Conservation (phyloP, 208 protist species). For the Trypanosomatidae sp. region DNA sequence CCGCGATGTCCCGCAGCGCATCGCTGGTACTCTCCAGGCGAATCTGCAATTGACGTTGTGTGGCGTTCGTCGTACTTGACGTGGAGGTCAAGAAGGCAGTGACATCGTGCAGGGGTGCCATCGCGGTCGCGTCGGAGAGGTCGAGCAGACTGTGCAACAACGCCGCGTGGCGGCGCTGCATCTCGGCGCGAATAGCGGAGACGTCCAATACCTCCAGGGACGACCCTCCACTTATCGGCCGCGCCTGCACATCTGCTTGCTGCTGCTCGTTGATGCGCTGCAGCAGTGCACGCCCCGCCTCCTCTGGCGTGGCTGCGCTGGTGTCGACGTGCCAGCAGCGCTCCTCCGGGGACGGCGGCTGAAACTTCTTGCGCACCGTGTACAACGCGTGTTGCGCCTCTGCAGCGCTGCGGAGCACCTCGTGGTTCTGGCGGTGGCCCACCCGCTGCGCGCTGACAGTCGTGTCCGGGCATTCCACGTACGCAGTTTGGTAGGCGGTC, state of each 20-base stretch:
- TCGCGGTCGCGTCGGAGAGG: not conserved
- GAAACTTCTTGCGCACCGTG: conserved; percentile 54
- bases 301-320: not conserved
- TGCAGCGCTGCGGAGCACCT: conserved; percentile 34
- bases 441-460: conserved; percentile 33
- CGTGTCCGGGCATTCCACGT: conserved; percentile 56
- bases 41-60: conserved; percentile 8
- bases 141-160: conserved; percentile 24
- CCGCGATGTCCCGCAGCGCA: conserved; percentile 2
- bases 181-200: not conserved
- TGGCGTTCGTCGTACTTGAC: not conserved
- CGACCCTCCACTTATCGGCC: too few relatives aligned
- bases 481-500: conserved; percentile 32
- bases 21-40: conserved; percentile 11
- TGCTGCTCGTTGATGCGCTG: not conserved
- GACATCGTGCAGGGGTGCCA: not conserved
- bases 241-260: not conserved
- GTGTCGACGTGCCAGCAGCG: conserved; percentile 27
- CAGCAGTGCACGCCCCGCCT: conserved; percentile 11
- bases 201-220: conserved; percentile 7
- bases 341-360: conserved; percentile 41
- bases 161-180: not conserved
- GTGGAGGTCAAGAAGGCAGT: not conserved
- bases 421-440: conserved; percentile 37
- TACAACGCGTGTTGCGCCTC: conserved; percentile 76